Evolutionary conservation across 257 asterid genomes (phyloP), one percentile per base, ranked within the genome.

Genomic region (Solanum medicagineum): DNA sequence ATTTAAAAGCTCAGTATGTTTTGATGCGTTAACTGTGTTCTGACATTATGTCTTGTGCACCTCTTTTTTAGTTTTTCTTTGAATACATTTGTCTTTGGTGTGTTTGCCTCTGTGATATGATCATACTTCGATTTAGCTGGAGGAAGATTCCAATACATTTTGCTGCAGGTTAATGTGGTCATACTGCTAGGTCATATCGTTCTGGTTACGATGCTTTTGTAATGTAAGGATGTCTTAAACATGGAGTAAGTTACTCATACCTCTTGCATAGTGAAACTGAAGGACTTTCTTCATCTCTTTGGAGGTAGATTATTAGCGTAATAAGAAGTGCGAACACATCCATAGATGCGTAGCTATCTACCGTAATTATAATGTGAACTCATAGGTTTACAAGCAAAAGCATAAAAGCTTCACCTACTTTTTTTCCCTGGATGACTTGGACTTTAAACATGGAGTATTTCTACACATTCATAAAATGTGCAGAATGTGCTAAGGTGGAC

Each of bases 1-100:
- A 95, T 91, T 90, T 87, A 87, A 97, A 94, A 90, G 97, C 99
- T 62, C 98, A 87, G 99, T 97, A 89, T 87, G 98, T 14, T 26
- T 26, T 29, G 62, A 83, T 69, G 26, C 16, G 53, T 80, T 87
- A 17, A 6, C 47, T 86, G 85, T 60, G 79, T 51, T 29, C 83
- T 87, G 74, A 79, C 40, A 62, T 62, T 51, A 15, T 55, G 42
- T 70, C n/a, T 66, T 54, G 32, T 84, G 20, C 73, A 66, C 44
- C 74, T 20, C 44, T 56, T 19, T 16, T 24, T 66, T 14, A 66
- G 19, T 8, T 47, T 65, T 80, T 85, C 45, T 24, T 2, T 4
- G 14, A 59, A 24, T 0, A n/a, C 32, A 66, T 49, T 56, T 69
- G 44, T 62, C 22, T 24, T 44, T 83, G 44, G 36, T 83, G 62